Evolutionary conservation across 129 eudicot species (phyloP).

Genomic region (Saussurea involucrata): DNA sequence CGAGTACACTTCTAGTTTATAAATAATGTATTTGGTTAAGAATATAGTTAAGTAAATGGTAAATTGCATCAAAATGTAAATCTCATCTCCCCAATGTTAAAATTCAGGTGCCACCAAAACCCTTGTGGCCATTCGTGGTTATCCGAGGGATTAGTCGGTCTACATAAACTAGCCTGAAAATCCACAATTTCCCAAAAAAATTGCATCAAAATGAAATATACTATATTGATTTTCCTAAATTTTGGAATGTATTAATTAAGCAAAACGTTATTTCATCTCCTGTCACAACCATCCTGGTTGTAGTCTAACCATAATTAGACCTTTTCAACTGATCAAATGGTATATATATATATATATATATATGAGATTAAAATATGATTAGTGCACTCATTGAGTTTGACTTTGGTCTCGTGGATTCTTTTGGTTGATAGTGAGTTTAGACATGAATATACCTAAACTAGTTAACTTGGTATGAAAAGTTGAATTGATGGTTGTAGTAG

Average conservation of each 20-base stretch:
- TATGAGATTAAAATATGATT: background rate
- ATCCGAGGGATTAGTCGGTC: too few relatives aligned
- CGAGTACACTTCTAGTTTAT: too few relatives aligned
- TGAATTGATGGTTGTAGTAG: slow-evolving; percentile 17
- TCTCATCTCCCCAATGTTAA: too few relatives aligned
- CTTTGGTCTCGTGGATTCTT: slow-evolving; percentile 19
- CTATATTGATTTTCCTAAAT: too few relatives aligned
- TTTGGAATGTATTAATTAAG: background rate
- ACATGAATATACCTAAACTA: slow-evolving; percentile 22
- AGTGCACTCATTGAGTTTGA: slow-evolving; percentile 10
- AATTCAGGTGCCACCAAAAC: too few relatives aligned
- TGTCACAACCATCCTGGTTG: background rate
- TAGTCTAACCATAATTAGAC: background rate
- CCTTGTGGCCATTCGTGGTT: too few relatives aligned
- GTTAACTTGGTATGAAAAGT: slow-evolving; percentile 32
- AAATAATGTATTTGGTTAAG: background rate
- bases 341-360: background rate
- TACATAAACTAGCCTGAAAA: too few relatives aligned
- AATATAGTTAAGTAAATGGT: background rate
- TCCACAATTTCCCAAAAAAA: too few relatives aligned
- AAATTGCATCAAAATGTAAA: too few relatives aligned
- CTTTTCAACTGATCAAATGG: background rate
- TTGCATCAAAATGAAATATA: too few relatives aligned
- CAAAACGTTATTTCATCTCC: background rate
- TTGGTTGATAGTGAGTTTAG: slow-evolving; percentile 12